A percentile compares a stretch with the other conserved stretches of the same genome.
These are phyloP conservation scores for Pythium guiyangense DNA, from an alignment of 352 stramenopile species.

Conservation along the genomic window DNA sequence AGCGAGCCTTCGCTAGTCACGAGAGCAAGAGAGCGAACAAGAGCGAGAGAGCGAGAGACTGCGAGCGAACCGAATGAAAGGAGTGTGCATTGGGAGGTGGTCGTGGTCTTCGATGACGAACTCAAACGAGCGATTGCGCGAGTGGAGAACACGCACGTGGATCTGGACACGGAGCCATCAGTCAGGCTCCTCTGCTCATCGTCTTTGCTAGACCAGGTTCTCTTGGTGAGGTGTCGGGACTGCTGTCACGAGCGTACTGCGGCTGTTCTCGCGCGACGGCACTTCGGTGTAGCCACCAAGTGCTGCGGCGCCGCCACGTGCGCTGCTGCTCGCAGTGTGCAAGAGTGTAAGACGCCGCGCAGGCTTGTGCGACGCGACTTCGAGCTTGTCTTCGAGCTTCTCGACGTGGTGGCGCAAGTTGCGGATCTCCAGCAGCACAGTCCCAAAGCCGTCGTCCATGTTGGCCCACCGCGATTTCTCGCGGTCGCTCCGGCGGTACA, in stretches of 20 bases:
- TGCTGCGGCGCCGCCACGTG: background rate
- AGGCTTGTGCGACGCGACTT: slow-evolving; percentile 31
- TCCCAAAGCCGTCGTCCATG: slow-evolving; percentile 33
- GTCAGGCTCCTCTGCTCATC: too few relatives aligned
- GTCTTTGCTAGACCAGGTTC: slow-evolving; percentile 10
- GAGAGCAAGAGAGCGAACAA: too few relatives aligned
- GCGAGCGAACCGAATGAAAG: background rate
- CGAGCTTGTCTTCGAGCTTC: slow-evolving; percentile 43
- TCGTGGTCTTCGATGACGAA: too few relatives aligned
- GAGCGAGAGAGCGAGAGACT: too few relatives aligned
- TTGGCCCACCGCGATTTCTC: slow-evolving; percentile 20
- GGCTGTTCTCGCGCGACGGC: slow-evolving; percentile 18
- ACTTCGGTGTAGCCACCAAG: background rate
- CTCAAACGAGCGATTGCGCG: too few relatives aligned
- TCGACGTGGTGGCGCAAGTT: slow-evolving; percentile 43
- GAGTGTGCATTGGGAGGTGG: background rate
- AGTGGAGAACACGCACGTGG: too few relatives aligned
- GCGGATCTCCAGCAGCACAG: slow-evolving; percentile 35
- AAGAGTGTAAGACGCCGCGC: slow-evolving; percentile 25
- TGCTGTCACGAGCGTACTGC: slow-evolving; percentile 1
- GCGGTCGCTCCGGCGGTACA: slow-evolving; percentile 31
- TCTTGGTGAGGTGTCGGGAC: slow-evolving; percentile 11
- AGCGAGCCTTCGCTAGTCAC: too few relatives aligned
- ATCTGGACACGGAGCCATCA: too few relatives aligned
- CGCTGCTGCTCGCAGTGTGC: background rate